Conservation (phyloP, 1,139 yeast genomes). For the Ogataea hybrid region DNA sequence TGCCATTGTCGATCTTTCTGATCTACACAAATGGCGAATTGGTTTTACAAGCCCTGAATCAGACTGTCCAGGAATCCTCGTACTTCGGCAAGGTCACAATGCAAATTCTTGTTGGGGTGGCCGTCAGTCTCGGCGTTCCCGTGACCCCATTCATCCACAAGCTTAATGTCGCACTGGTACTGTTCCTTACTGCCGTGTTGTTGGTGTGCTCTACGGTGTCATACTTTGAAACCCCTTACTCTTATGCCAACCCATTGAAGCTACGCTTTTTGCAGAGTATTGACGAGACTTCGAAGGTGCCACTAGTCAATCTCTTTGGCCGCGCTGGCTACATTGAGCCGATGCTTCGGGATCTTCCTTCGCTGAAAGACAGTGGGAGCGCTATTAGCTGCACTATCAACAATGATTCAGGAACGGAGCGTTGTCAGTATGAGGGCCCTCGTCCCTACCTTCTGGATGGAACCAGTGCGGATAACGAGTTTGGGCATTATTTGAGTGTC, state of each 20-base stretch:
- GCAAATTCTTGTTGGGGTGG: slow-evolving; percentile 37
- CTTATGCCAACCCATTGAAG: slow-evolving; percentile 61
- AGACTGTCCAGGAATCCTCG: slow-evolving; percentile 66
- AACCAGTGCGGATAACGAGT: slow-evolving; percentile 32
- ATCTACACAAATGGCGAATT: slow-evolving; percentile 52
- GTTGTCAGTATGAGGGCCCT: slow-evolving; percentile 50
- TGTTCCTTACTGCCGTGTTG: slow-evolving; percentile 42
- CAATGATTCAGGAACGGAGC: slow-evolving; percentile 42
- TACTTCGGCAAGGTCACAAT: slow-evolving; percentile 48
- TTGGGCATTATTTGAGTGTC: slow-evolving; percentile 45
- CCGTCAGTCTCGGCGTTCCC: slow-evolving; percentile 51
- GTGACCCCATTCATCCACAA: slow-evolving; percentile 72
- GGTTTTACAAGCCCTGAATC: slow-evolving; percentile 60
- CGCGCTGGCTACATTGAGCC: slow-evolving; percentile 45
- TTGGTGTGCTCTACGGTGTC: slow-evolving; percentile 29
- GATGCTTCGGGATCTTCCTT: slow-evolving; percentile 60
- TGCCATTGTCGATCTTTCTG: slow-evolving; percentile 60
- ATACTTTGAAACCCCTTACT: slow-evolving; percentile 50
- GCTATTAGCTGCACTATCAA: slow-evolving; percentile 36
- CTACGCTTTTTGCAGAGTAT: slow-evolving; percentile 63
- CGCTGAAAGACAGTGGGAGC: slow-evolving; percentile 42
- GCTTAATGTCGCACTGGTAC: slow-evolving; percentile 46
- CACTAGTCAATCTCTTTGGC: slow-evolving; percentile 49
- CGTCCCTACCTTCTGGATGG: slow-evolving; percentile 55
- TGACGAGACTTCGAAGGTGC: slow-evolving; percentile 30